Evolutionary conservation across 768 basidiomycete species (phyloP), one percentile per base, ranked within the genome.

Genomic region (Mycena haematopus): DNA sequence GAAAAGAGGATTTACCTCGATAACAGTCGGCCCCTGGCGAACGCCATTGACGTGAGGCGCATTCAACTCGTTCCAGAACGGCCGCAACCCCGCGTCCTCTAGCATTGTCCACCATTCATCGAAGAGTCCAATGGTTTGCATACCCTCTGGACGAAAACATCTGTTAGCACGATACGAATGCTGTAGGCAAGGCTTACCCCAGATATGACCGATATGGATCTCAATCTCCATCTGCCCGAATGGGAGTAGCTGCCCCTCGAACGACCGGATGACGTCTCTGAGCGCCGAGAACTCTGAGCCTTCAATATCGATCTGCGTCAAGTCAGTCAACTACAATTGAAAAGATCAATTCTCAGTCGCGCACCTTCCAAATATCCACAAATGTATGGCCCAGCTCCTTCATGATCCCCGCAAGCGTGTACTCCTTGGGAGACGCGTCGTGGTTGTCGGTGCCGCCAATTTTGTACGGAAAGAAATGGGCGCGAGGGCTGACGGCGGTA

Each of bases 201-300:
- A 36, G 36, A 58, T 65, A 27, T 66, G 66, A 53, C 71, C 67
- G 25, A 69, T 65, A 58, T 84, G 82, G 29, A 84, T 72, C 58
- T 84, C 82, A 38, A 83, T 71, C 63, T 80, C 72, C 42, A 83
- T 72, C 59, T 83, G 83, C 36, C 81, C 82, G 24, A 83, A 80
- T 6, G 80, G 82, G 36, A 81, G 70, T 3, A 79, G 76, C 47
- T 73, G 72, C 51, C 75, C 74, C 24, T 74, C 70, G 5, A 72
- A 80, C n/a, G 79, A 74, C 22, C 74, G 68, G 22, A 84, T 65
- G 63, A 83, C 74, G 46, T 76, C 71, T 0, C 72, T 51, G 44
- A 83, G 75, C 1, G 80, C 76, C 13, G 79, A 75, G 35, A 83
- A 83, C 63, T 83, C 82, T 69, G 76, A 78, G 31, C 82, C 83